Base-by-base conservation (phyloP, 2,329 filamentous ascomycete genomes). In the Aspergillus fructus region DNA sequence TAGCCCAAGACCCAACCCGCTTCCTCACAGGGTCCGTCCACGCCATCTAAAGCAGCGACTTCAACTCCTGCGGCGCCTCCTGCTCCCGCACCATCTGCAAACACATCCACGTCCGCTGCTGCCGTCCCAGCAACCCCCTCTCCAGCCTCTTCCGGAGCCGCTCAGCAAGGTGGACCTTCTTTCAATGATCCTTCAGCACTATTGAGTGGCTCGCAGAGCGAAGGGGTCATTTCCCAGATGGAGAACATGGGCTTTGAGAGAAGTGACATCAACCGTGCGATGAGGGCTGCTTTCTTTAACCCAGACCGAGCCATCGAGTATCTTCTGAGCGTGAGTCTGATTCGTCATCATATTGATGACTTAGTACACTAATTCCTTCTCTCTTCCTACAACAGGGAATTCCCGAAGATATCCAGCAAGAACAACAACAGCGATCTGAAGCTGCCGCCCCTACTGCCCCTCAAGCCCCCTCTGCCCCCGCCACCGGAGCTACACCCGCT, bases 271-370 rank as follows among this genome's bases (percentile, higher is more conserved):
- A 92, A 97, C 67, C 86, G 89, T 48, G 94, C 94, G 51, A 94
- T 99, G 89, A 90, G 93, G 70, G 94, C 94, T 62, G 94, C 94
- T 13, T 99, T 91, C 77, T 96, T 89, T 83, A 99, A 99, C 79
- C 92, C 93, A 13, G 93, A 97, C 75, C 91, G 94, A 68, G 94
- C 94, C 53, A 93, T 99, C 56, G 94, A 99, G 75, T 99, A 99
- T 71, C 85, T 99, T 12, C 75, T 99, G 71, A 96, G 79, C 66
- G 91, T 94, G 75, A 77, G 88, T 79, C 53, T 41, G 15, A 6
- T 49, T 12, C 2, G 21, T 27, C 12, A 13, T 42, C 21, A 12
- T 7, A 34, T 50, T 40, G 6, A 13, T 39, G n/a, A 40, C 6
- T 24, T 43, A 42, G 34, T 34, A 41, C 37, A n/a, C 43, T 58